Percentiles rank a stretch among this genome's conserved stretches.
Evolutionary conservation across 768 basidiomycete species (phyloP).

Genomic region (Glaciozyma antarctica): DNA sequence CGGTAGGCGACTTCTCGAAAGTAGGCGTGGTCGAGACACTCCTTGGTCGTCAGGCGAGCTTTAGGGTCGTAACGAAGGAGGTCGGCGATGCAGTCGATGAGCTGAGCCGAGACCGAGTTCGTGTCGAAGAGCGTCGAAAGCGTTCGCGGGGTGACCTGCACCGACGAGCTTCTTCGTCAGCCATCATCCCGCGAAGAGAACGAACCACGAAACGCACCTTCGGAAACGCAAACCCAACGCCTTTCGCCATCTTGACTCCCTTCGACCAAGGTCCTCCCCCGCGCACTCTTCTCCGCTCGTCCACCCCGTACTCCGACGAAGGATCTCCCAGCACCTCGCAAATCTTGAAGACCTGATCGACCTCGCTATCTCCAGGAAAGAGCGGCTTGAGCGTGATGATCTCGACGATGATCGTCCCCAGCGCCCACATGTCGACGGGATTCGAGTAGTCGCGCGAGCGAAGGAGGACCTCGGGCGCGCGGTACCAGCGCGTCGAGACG

Average conservation of each 20-base stretch:
- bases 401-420: conserved; percentile 97
- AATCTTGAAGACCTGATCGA: conserved; percentile 84
- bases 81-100: conserved; percentile 85
- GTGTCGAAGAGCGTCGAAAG: conserved; percentile 60
- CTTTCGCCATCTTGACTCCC: conserved; percentile 78
- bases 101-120: conserved; percentile 60
- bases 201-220: conserved; percentile 51
- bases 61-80: conserved; percentile 87
- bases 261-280: conserved; percentile 83
- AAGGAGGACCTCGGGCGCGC: conserved; percentile 91
- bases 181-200: background rate
- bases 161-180: background rate
- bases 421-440: conserved; percentile 98
- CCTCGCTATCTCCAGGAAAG: conserved; percentile 85
- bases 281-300: conserved; percentile 55
- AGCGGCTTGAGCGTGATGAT: conserved; percentile 86
- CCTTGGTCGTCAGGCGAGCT: conserved; percentile 68
- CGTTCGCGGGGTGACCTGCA: conserved; percentile 40
- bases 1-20: conserved; percentile 57
- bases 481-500: conserved; percentile 98
- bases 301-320: conserved; percentile 66
- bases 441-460: conserved; percentile 86
- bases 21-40: conserved; percentile 84
- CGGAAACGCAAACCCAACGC: conserved; percentile 76
- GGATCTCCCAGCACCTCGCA: conserved; percentile 92